Percentiles rank a stretch among this genome's conserved stretches.
Evolutionary conservation across 2,329 filamentous ascomycete species (phyloP).

Genomic region (Xylogone sp.): DNA sequence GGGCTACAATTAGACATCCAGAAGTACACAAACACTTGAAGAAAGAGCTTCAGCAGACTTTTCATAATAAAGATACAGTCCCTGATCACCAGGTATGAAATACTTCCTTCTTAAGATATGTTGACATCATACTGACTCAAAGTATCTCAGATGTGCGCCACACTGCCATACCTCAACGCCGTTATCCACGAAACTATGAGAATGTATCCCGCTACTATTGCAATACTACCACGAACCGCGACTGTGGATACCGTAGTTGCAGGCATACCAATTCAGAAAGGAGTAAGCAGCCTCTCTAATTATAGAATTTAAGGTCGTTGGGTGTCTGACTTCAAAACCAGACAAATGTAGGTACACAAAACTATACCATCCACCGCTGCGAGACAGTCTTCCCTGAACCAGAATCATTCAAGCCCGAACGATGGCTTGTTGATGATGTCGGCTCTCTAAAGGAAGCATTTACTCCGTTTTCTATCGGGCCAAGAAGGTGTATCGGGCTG

Average conservation of each 20-base stretch:
- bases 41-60: conserved; percentile 23
- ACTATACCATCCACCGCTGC: conserved; percentile 41
- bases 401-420: conserved; percentile 36
- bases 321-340: too few species aligned
- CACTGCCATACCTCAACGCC: conserved; percentile 33
- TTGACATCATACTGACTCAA: background rate
- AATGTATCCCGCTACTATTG: conserved; percentile 21
- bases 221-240: conserved; percentile 17
- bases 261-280: conserved; percentile 25
- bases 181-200: conserved; percentile 33
- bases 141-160: background rate
- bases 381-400: conserved; percentile 36
- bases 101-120: background rate
- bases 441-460: conserved; percentile 6
- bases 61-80: background rate
- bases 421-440: conserved; percentile 32
- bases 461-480: conserved; percentile 20
- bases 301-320: too few species aligned
- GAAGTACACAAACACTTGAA: conserved; percentile 21
- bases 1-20: conserved; percentile 20
- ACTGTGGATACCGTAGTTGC: conserved; percentile 13
- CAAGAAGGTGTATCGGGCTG: conserved; percentile 20
- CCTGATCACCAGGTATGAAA: background rate
- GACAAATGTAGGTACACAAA: conserved; percentile 37
- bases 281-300: conserved; percentile 8